Percentiles rank a stretch among this genome's conserved stretches.
Evolutionary conservation across 169 alveolate species (phyloP).

Genomic region (Cryptosporidium xiaoi): DNA sequence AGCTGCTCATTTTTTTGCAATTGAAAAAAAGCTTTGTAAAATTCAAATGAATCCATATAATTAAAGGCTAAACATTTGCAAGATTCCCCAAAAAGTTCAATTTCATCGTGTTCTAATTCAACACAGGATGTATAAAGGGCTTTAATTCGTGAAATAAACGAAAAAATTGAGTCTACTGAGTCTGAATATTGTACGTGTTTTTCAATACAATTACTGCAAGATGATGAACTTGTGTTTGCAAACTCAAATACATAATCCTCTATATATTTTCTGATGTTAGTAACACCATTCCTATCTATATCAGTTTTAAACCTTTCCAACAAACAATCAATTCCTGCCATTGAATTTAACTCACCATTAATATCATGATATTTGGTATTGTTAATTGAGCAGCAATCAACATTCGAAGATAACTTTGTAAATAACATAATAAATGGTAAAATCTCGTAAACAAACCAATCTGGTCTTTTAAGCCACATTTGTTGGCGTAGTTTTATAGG

Average conservation of each 20-base stretch:
- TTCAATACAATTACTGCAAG: not conserved
- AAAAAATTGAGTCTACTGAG: constrained; percentile 31
- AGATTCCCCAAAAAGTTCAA: constrained; percentile 56
- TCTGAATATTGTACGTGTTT: constrained; percentile 31
- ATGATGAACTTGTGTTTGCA: not conserved
- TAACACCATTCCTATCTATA: not conserved
- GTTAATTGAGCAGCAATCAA: constrained; percentile 28
- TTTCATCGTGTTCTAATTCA: constrained; percentile 51
- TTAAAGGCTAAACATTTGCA: constrained; percentile 53
- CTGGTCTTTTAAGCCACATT: constrained; percentile 70
- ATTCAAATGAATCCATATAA: constrained; percentile 41
- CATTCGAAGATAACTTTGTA: constrained; percentile 39
- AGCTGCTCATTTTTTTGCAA: constrained; percentile 19
- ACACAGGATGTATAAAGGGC: constrained; percentile 61
- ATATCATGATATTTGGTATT: not conserved
- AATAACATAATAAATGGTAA: constrained; percentile 44
- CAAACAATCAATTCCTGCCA: not conserved
- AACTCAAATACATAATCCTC: constrained; percentile 16
- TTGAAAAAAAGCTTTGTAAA: constrained; percentile 37
- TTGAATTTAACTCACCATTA: not conserved
- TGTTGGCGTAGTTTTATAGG: constrained; percentile 70
- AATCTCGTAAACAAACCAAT: constrained; percentile 65
- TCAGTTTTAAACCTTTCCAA: constrained; percentile 6
- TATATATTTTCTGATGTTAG: not conserved
- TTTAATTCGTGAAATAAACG: constrained; percentile 58